A percentile compares a stretch with the other conserved stretches of the same genome.
These are phyloP conservation scores for Omphalotus guepiniiformis DNA, from an alignment of 768 basidiomycete species.

Conservation along the genomic window DNA sequence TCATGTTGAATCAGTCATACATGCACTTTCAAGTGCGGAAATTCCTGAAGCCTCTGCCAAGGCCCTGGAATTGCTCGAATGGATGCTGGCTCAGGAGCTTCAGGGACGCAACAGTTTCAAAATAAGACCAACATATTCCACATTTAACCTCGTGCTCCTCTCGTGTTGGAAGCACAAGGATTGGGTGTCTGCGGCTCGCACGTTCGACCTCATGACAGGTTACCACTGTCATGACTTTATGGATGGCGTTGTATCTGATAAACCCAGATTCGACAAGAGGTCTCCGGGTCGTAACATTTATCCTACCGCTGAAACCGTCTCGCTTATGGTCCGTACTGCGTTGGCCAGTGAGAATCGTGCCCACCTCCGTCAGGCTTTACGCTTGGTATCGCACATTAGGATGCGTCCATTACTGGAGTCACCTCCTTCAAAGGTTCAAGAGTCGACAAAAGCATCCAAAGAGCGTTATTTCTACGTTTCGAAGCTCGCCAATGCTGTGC, in stretches of 20 bases:
- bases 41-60: slow-evolving; percentile 36
- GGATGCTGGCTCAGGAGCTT: slow-evolving; percentile 60
- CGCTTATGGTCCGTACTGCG: slow-evolving; percentile 56
- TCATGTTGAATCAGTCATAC: slow-evolving; percentile 62
- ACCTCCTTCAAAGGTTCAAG: slow-evolving; percentile 15
- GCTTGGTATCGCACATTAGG: slow-evolving; percentile 50
- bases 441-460: slow-evolving; percentile 30
- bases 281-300: slow-evolving; percentile 38
- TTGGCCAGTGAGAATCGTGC: slow-evolving; percentile 43
- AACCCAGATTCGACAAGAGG: slow-evolving; percentile 39
- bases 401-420: slow-evolving; percentile 30
- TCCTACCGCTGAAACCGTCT: slow-evolving; percentile 52
- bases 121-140: slow-evolving; percentile 42
- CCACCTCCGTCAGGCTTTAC: slow-evolving; percentile 55
- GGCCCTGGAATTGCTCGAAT: slow-evolving; percentile 58
- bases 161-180: slow-evolving; percentile 62
- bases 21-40: slow-evolving; percentile 42
- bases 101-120: slow-evolving; percentile 31
- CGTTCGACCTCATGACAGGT: slow-evolving; percentile 74
- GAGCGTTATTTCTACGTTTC: slow-evolving; percentile 35
- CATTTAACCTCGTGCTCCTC: slow-evolving; percentile 59
- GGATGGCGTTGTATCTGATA: slow-evolving; percentile 34
- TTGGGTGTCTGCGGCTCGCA: slow-evolving; percentile 53
- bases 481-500: slow-evolving; percentile 45
- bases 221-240: slow-evolving; percentile 51